These are phyloP conservation scores for Rugonectria rugulosa DNA, from an alignment of 2,329 filamentous ascomycete species.

Conservation along the genomic window DNA sequence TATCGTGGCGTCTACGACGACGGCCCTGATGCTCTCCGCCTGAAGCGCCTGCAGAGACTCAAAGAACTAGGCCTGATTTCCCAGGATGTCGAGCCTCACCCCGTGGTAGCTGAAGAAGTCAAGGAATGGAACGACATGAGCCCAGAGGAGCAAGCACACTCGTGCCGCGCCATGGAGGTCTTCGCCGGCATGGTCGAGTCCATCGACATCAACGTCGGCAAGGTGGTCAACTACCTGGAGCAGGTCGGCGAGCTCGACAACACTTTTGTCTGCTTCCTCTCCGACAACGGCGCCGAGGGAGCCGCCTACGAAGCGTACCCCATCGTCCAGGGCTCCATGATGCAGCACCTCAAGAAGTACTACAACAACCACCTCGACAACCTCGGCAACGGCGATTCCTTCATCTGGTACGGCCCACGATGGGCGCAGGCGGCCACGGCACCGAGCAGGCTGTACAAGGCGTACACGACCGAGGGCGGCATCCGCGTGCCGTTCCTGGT, in stretches of 20 bases:
- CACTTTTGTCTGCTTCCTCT: slow-evolving; percentile 70
- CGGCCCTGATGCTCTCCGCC: slow-evolving; percentile 63
- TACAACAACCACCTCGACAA: slow-evolving; percentile 28
- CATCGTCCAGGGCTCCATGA: slow-evolving; percentile 34
- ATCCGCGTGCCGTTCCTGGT: slow-evolving; percentile 61
- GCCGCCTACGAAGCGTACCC: slow-evolving; percentile 48
- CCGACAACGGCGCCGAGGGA: slow-evolving; percentile 68
- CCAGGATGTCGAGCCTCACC: slow-evolving; percentile 57
- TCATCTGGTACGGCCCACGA: slow-evolving; percentile 27
- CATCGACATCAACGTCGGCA: slow-evolving; percentile 67
- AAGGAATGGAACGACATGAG: slow-evolving; percentile 56
- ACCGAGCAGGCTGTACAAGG: slow-evolving; percentile 48
- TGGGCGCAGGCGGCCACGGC: slow-evolving; percentile 47
- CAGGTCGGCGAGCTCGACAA: slow-evolving; percentile 66
- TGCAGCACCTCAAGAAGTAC: slow-evolving; percentile 25
- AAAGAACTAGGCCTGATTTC: slow-evolving; percentile 63
- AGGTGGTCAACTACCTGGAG: slow-evolving; percentile 63
- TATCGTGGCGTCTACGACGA: slow-evolving; percentile 68
- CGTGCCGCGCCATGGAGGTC: slow-evolving; percentile 64
- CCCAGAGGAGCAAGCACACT: slow-evolving; percentile 54
- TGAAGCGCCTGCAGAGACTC: slow-evolving; percentile 59
- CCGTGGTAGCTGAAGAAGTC: slow-evolving; percentile 48
- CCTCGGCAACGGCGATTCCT: slow-evolving; percentile 23
- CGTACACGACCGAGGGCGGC: slow-evolving; percentile 56
- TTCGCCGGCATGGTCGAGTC: slow-evolving; percentile 71